Percentiles rank a stretch among this genome's conserved stretches.
These are phyloP conservation scores for Acacia melanoxylon DNA, from an alignment of 306 rosid species.

Conservation along the genomic window DNA sequence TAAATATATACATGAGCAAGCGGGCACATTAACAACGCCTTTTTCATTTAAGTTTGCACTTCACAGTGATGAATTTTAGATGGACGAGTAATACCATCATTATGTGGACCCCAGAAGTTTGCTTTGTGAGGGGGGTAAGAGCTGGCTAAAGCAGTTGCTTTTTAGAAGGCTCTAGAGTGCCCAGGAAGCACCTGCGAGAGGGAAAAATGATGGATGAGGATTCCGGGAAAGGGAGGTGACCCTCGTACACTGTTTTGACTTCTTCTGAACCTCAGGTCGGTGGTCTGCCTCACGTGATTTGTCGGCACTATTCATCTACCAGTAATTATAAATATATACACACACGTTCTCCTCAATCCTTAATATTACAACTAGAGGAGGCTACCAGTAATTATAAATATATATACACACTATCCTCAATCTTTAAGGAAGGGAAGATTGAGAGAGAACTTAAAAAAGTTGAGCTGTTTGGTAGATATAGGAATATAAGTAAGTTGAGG, in stretches of 20 bases:
- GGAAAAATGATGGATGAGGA: background rate
- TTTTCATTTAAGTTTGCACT: background rate
- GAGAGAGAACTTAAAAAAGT: too few species aligned
- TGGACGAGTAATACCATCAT: background rate
- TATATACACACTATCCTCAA: too few species aligned
- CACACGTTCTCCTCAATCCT: too few species aligned
- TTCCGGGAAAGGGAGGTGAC: background rate
- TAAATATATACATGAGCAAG: too few species aligned
- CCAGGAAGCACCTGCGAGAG: background rate
- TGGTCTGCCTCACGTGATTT: constrained; percentile 22
- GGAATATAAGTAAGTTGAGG: too few species aligned
- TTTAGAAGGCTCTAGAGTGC: background rate
- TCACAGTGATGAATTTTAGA: background rate
- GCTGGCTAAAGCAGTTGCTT: too few species aligned
- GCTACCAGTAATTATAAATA: too few species aligned
- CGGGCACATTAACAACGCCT: background rate
- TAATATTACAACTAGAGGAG: too few species aligned
- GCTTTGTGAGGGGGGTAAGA: background rate
- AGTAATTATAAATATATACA: too few species aligned
- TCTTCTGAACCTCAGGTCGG: background rate
- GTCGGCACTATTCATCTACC: constrained; percentile 13
- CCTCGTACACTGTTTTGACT: constrained; percentile 6
- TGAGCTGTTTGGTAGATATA: too few species aligned
- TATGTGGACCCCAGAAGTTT: background rate
- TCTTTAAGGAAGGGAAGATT: too few species aligned